These are phyloP conservation scores for Arachis stenosperma DNA, from an alignment of 306 rosid species.

Conservation along the genomic window DNA sequence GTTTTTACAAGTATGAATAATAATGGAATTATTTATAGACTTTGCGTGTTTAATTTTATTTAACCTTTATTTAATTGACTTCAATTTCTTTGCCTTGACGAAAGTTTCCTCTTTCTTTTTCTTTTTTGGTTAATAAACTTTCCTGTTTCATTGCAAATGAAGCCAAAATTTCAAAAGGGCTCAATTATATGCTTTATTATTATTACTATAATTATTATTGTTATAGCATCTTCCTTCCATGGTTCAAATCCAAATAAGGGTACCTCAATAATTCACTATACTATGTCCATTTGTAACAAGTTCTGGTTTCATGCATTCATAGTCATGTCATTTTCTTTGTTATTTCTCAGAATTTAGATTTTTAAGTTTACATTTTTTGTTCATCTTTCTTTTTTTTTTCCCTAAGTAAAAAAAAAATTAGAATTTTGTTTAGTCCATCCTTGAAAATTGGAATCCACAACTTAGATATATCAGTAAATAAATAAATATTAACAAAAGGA, in stretches of 20 bases:
- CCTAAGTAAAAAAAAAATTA: neutral
- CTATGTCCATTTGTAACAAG: constrained; percentile 23
- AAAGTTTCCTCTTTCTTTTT: neutral
- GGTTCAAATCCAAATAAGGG: constrained; percentile 4
- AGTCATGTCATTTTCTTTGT: neutral
- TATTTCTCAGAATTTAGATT: constrained; percentile 14
- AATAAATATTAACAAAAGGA: neutral
- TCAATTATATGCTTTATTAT: constrained; percentile 7
- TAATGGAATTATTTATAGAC: constrained; percentile 17
- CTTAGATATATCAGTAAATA: constrained; percentile 5
- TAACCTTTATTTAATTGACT: no score
- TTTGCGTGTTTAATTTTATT: constrained; percentile 17
- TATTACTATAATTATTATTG: neutral
- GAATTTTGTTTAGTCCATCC: constrained; percentile 27
- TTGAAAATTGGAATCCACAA: constrained; percentile 10
- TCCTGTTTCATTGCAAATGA: constrained; percentile 41
- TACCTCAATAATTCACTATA: neutral
- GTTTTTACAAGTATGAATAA: constrained; percentile 36
- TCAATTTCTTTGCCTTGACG: constrained; percentile 29
- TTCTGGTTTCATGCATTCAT: constrained; percentile 17
- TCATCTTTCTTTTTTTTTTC: neutral
- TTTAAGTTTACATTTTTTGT: constrained; percentile 11
- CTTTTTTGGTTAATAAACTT: neutral
- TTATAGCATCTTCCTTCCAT: constrained; percentile 4
- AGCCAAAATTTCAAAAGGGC: neutral